phyloP scores from a whole-genome alignment of 768 basidiomycete genomes.

The Tubosaeta sp. region DNA sequence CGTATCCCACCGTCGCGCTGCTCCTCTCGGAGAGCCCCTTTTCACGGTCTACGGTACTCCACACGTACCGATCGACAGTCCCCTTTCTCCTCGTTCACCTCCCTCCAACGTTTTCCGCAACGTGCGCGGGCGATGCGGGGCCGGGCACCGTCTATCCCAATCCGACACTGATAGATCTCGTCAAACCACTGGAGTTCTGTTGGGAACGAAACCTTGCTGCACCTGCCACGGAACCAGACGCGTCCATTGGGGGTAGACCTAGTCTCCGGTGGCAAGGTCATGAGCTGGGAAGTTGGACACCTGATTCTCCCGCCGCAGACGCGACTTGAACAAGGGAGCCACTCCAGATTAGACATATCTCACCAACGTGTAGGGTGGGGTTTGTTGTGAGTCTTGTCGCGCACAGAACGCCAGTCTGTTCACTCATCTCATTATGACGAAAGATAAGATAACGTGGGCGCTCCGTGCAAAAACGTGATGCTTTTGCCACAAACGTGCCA shows the following conservation, averaged over 20 bases:
- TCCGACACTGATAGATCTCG: slow-evolving; percentile 18
- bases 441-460: neutral
- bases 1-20: slow-evolving; percentile 50
- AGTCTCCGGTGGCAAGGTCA: slow-evolving; percentile 38
- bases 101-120: slow-evolving; percentile 33
- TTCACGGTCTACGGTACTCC: slow-evolving; percentile 62
- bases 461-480: neutral
- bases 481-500: neutral
- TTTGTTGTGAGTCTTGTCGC: neutral
- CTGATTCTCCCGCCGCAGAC: slow-evolving; percentile 2
- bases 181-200: slow-evolving; percentile 16
- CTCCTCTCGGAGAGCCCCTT: slow-evolving; percentile 81
- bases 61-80: slow-evolving; percentile 68
- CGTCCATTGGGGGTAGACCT: slow-evolving; percentile 27
- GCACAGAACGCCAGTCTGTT: neutral
- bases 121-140: neutral
- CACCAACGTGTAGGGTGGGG: neutral
- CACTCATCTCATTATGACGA: neutral
- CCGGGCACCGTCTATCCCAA: slow-evolving; percentile 19
- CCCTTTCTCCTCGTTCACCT: slow-evolving; percentile 81
- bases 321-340: neutral
- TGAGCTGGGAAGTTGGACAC: slow-evolving; percentile 20
- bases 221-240: neutral
- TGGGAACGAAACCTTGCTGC: slow-evolving; percentile 19
- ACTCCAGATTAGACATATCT: neutral